Conservation (phyloP, 495 filamentous ascomycete species). For the Tuber aestivum region DNA sequence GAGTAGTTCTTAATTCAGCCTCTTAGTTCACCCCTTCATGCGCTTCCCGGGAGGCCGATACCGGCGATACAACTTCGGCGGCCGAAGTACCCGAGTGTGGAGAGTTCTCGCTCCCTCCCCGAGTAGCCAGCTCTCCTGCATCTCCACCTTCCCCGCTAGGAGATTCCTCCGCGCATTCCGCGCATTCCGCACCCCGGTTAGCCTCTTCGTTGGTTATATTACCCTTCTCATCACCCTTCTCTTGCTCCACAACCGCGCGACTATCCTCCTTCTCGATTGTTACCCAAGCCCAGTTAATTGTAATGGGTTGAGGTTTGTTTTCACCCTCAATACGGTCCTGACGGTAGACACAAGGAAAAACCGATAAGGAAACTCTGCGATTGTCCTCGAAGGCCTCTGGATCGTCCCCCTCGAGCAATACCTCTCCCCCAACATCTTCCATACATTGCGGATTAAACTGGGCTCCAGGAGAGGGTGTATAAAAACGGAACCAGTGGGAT, state of each 20-base stretch:
- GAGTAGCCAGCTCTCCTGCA: background rate
- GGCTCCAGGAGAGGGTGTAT: background rate
- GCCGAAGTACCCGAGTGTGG: no score
- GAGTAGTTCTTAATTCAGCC: background rate
- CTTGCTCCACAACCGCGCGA: background rate
- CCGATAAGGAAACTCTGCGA: background rate
- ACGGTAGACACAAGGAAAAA: background rate
- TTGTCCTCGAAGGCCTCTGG: background rate
- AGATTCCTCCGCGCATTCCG: background rate
- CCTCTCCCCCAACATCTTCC: background rate
- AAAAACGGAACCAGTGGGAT: background rate
- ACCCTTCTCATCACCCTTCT: no score
- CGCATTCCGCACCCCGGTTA: no score
- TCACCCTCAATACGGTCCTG: background rate
- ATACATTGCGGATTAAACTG: background rate
- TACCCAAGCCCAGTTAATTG: background rate
- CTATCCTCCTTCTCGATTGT: background rate
- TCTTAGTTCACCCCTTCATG: background rate
- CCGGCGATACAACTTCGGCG: no score
- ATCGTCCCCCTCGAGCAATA: background rate
- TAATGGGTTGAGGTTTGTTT: rapidly evolving
- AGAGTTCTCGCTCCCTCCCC: no score
- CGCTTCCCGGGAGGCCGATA: background rate
- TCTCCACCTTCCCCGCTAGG: background rate
- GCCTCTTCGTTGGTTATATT: no score